phyloP scores from a whole-genome alignment of 2,329 filamentous ascomycete species.

The Botryotinia calthae region DNA sequence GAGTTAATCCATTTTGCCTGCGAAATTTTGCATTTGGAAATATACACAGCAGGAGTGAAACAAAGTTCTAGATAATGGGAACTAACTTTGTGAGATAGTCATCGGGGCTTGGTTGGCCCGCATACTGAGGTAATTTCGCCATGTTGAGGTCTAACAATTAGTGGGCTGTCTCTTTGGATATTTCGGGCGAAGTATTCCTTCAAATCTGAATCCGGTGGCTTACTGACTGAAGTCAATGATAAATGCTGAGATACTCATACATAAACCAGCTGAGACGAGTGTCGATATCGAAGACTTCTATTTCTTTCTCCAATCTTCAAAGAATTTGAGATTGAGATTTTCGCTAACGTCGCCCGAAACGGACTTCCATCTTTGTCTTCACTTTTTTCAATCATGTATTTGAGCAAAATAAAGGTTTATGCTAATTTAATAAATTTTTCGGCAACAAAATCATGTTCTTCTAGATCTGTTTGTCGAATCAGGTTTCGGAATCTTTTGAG shows the following conservation, averaged over 20 bases:
- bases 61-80: neutral
- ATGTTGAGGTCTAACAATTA: neutral
- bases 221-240: neutral
- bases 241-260: neutral
- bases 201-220: neutral
- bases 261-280: neutral
- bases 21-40: neutral
- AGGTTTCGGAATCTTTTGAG: neutral
- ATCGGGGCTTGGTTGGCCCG: rapidly evolving
- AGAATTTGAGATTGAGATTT: neutral
- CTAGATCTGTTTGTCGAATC: neutral
- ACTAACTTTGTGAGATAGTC: neutral
- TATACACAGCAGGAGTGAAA: neutral
- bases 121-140: neutral
- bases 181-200: neutral
- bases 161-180: neutral
- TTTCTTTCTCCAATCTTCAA: neutral
- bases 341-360: neutral
- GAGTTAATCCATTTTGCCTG: neutral
- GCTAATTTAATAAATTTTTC: too few species aligned
- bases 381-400: neutral
- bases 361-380: neutral
- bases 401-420: neutral
- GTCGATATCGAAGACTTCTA: neutral
- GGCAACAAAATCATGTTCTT: neutral